Evolutionary conservation across 345 rosid genomes (phyloP), one percentile per base, ranked within the genome.

Genomic region (Populus tremula): DNA sequence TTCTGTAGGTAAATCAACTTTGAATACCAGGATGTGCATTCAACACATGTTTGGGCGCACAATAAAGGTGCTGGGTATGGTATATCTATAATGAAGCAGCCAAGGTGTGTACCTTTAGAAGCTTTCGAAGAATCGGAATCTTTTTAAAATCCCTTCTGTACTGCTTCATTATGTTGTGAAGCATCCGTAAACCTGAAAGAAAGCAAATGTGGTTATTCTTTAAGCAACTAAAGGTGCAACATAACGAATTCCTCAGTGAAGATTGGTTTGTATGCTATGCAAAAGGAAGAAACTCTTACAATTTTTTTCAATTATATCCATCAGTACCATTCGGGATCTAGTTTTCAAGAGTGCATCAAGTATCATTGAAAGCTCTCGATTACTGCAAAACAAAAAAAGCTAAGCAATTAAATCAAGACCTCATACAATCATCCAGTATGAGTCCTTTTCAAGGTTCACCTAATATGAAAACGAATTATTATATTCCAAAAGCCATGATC

Each of bases 331-430:
- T 79, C 91, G 84, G n/a, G 99, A 96, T 83, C 89, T 93, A 82
- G 99, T 93, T 86, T 96, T 96, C 73, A 96, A 86, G 78, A 96
- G 91, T n/a, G 97, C 99, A 88, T 93, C 99, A 70, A 96, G 97
- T 77, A 96, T 92, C 98, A 96, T 96, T 66, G 99, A 96, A 78
- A 96, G 96, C 81, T 96, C 99, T 77, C 97, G 95, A 85, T 91
- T 96, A 87, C 99, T 96, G 94, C 87, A 82, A 82, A 29, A 85
- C 29, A 78, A 39, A 78, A 78, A 73, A 78, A 82, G 73, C 62
- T 13, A 85, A 83, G 72, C 61, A 50, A 23, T 29, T 75, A 81
- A 71, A 73, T 38, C 66, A 54, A 54, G 11, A 54, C 65, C 33
- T 53, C 41, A n/a, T 5, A 56, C 4, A 36, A 35, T 72, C 67